Conservation (phyloP, 352 stramenopile species). For the Saprolegnia parasitica region DNA sequence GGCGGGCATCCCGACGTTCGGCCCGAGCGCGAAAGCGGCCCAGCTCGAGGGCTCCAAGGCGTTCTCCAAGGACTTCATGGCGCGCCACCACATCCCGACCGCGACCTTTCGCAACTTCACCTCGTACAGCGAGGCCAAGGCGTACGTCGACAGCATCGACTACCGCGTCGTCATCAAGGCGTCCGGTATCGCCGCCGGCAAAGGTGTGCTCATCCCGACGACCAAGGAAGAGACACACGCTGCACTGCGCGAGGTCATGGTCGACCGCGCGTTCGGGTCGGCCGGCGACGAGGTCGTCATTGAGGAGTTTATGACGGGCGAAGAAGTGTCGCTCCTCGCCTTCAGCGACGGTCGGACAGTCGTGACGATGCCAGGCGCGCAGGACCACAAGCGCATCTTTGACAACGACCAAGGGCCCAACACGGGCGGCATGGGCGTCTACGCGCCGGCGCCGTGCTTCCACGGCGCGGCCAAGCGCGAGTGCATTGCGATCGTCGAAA, state of each 20-base stretch:
- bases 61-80: conserved; percentile 99
- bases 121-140: conserved; percentile 81
- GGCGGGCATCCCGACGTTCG: conserved; percentile 93
- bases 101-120: conserved; percentile 97
- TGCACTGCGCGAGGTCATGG: conserved; percentile 96
- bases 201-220: conserved; percentile 96
- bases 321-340: conserved; percentile 97
- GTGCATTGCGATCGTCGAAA: conserved; percentile 85
- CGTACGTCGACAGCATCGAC: conserved; percentile 91
- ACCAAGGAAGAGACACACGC: conserved; percentile 90
- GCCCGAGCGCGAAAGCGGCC: conserved; percentile 91
- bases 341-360: conserved; percentile 97
- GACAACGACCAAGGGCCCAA: conserved; percentile 98
- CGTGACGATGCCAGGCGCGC: conserved; percentile 93
- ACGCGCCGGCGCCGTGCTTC: conserved; percentile 95
- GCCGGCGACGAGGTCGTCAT: conserved; percentile 97
- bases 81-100: conserved; percentile 95
- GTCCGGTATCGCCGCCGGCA: conserved; percentile 98
- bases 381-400: conserved; percentile 99
- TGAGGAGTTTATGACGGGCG: conserved; percentile 97
- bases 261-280: conserved; percentile 93
- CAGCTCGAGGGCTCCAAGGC: conserved; percentile 98
- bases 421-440: conserved; percentile 99
- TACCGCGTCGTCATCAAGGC: conserved; percentile 98
- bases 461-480: conserved; percentile 88